Conservation (phyloP, 805 yeast genomes). For the Monosporozyma servazzii region DNA sequence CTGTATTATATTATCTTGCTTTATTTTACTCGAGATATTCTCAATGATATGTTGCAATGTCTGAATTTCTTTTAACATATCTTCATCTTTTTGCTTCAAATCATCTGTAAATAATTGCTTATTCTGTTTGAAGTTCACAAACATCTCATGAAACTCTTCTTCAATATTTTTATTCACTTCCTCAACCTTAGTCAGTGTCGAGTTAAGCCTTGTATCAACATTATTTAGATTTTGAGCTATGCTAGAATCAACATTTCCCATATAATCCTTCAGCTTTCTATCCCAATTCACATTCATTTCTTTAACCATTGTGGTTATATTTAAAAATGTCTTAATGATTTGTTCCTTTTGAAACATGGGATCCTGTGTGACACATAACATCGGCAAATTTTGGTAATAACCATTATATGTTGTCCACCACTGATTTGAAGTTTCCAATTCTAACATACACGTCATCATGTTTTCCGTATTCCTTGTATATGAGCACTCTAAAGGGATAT, state of each 20-base stretch:
- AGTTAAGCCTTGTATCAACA: background rate
- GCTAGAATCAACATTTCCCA: background rate
- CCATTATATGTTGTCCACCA: conserved; percentile 74
- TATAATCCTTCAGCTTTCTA: conserved; percentile 6
- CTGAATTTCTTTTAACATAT: background rate
- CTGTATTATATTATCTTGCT: background rate
- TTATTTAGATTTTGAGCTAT: background rate
- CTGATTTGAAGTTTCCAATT: conserved; percentile 39
- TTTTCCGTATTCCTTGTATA: background rate
- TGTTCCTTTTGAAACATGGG: conserved; percentile 46
- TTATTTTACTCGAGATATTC: background rate
- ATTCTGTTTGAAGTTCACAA: background rate
- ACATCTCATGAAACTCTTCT: background rate
- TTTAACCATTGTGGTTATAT: conserved; percentile 35
- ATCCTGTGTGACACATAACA: conserved; percentile 45
- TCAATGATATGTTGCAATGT: background rate
- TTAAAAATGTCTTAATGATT: conserved; percentile 37
- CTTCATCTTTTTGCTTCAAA: background rate
- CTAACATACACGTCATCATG: conserved; percentile 32
- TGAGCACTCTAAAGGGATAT: conserved; percentile 6
- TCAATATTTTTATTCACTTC: background rate
- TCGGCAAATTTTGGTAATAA: conserved; percentile 44
- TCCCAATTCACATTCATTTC: conserved; percentile 12
- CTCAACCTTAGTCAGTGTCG: background rate
- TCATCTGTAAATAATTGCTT: background rate